Percentiles rank a stretch among this genome's conserved stretches.
Evolutionary conservation across 306 rosid genomes (phyloP).

Genomic region (Pterocarpus santalinus): DNA sequence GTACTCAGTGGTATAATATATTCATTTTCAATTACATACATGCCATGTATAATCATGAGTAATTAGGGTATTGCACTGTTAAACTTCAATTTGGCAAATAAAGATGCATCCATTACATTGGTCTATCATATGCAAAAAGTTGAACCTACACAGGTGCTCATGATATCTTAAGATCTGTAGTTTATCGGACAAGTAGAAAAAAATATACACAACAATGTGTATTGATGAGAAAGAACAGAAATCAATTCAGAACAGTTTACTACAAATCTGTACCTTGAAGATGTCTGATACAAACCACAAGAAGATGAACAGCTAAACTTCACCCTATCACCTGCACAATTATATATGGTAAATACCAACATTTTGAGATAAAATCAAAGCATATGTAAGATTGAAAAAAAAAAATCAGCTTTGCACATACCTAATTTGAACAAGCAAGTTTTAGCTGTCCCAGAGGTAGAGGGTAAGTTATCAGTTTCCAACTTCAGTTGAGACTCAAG

Average conservation of each 20-base stretch:
- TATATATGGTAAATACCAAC: conserved; percentile 42
- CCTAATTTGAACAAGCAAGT: conserved; percentile 69
- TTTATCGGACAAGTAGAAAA: not conserved
- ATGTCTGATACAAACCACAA: conserved; percentile 58
- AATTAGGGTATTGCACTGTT: conserved; percentile 3
- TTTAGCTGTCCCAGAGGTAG: conserved; percentile 70
- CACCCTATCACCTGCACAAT: conserved; percentile 83
- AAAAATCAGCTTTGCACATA: conserved; percentile 35
- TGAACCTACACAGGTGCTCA: conserved; percentile 9
- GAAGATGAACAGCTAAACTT: conserved; percentile 63
- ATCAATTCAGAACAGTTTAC: not conserved
- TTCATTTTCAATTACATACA: conserved; percentile 22
- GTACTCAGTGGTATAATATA: not conserved
- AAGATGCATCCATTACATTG: conserved; percentile 21
- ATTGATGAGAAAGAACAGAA: conserved; percentile 19
- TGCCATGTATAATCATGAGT: not conserved
- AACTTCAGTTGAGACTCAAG: conserved; percentile 74
- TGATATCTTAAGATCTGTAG: not conserved
- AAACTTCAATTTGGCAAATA: not conserved
- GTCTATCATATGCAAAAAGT: conserved; percentile 7
- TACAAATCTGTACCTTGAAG: conserved; percentile 63
- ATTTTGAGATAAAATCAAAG: conserved; percentile 19
- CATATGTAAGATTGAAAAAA: not conserved
- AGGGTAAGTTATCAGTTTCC: conserved; percentile 68
- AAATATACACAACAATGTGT: not conserved